Base-by-base conservation (phyloP, 768 basidiomycete species). In the Rhodotorula sphaerocarpa region DNA sequence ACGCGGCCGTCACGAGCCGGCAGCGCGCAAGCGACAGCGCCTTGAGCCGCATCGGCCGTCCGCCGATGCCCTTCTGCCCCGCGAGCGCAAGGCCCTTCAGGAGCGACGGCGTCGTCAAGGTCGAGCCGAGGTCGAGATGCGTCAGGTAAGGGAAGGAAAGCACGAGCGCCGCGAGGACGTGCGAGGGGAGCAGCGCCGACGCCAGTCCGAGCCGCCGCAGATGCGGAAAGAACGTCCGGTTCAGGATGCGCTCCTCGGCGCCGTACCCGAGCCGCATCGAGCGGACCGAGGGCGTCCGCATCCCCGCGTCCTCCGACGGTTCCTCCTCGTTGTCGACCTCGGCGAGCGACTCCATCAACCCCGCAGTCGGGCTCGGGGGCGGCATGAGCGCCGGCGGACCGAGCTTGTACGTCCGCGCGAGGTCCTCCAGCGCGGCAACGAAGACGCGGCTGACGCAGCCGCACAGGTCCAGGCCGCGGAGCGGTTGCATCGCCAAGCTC, bases 361-460 rank as follows among this genome's bases (percentile, higher is more conserved):
- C 52, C 20, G 48, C 57, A n/a, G 46, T 39, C 31, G 28, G 20
- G 51, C 42, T 25, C 39, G 15, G 12, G 36, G 46, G 11, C n/a
- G 43, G 25, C 34, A 31, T 14, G n/a, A 44, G 75, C 65, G 80
- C 75, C 23, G 88, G 76, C 44, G 60, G 64, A 3, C 59, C 61
- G 12, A 66, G 54, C 30, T 66, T 57, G 74, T 88, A 82, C 42
- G 80, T 80, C 53, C 79, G 80, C 66, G 88, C 88, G 71, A 96
- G 88, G 57, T 90, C 87, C 30, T 82, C 81, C 66, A 97, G 81
- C 1, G 87, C 88, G 65, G 85, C 83, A 60, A 87, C 86, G 73
- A 95, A 96, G 2, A 90, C 86, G 27, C 83, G 82, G 72, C 88
- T 90, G 76, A 96, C 87, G 73, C 93, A 96, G 70, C 92, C 93